Conservation (phyloP, 805 yeast species). For the Candida andamanensis region DNA sequence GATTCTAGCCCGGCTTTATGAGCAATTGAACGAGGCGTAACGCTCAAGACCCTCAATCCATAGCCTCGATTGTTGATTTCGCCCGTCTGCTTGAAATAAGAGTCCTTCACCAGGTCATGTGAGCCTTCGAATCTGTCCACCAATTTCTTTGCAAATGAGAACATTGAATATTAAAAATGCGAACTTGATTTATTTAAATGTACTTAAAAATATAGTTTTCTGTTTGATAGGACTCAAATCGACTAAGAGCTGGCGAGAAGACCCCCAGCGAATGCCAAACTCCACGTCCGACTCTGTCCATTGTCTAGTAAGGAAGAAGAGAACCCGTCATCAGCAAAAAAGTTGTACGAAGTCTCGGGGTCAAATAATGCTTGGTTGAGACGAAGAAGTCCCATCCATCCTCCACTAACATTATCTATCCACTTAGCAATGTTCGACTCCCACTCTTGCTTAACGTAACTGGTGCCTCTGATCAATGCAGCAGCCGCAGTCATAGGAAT, state of each 20-base stretch:
- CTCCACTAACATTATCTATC: constrained; percentile 46
- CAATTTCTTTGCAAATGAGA: constrained; percentile 40
- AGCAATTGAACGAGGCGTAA: constrained; percentile 34
- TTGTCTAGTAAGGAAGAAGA: constrained; percentile 43
- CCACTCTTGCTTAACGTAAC: constrained; percentile 63
- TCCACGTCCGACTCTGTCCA: constrained; percentile 63
- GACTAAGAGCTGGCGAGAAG: constrained; percentile 15
- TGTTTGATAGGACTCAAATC: too few relatives aligned
- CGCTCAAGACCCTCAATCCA: constrained; percentile 35
- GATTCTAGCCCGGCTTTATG: constrained; percentile 52
- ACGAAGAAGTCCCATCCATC: constrained; percentile 72
- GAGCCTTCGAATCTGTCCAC: constrained; percentile 36
- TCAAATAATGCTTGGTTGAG: constrained; percentile 72
- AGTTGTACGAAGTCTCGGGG: constrained; percentile 56
- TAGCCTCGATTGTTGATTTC: constrained; percentile 36
- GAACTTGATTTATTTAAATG: not conserved
- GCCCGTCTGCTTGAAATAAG: constrained; percentile 31
- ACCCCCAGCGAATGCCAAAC: constrained; percentile 56
- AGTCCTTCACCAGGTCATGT: constrained; percentile 17
- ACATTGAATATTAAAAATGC: constrained; percentile 20
- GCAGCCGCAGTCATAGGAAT: constrained; percentile 70
- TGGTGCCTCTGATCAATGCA: constrained; percentile 50
- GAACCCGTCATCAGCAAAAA: constrained; percentile 38
- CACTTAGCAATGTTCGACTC: constrained; percentile 41
- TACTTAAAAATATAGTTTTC: too few relatives aligned